Conservation (phyloP, 345 rosid species). For the Salix exigua region DNA sequence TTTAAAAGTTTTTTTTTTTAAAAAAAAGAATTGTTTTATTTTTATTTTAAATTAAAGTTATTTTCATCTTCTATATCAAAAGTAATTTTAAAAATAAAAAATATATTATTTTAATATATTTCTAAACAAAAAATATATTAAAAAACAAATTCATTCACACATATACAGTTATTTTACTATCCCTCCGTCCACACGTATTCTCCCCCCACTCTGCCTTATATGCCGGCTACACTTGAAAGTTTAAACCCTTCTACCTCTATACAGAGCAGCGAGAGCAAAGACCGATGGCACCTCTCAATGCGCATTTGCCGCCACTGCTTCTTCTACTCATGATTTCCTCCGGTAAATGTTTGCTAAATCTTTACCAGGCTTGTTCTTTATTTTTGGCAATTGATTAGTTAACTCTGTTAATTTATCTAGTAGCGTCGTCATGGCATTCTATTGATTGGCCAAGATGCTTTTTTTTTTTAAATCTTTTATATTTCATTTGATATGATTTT, state of each 20-base stretch:
- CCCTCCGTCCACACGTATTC: constrained; percentile 47
- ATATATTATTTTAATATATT: too few species aligned
- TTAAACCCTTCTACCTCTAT: not conserved
- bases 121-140: too few species aligned
- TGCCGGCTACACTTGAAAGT: not conserved
- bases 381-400: not conserved
- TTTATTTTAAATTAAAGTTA: too few species aligned
- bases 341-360: constrained; percentile 29
- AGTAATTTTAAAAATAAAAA: too few species aligned
- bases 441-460: not conserved
- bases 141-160: too few species aligned
- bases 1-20: too few species aligned
- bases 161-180: not conserved
- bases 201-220: constrained; percentile 19
- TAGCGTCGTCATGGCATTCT: not conserved
- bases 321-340: constrained; percentile 29
- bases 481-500: not conserved
- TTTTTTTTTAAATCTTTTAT: not conserved
- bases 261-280: not conserved
- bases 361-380: not conserved
- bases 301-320: constrained; percentile 28
- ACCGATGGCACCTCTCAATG: constrained; percentile 35
- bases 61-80: too few species aligned
- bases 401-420: not conserved
- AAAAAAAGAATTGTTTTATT: too few species aligned